Percentiles rank a stretch among this genome's conserved stretches.
phyloP scores from a whole-genome alignment of 768 basidiomycete genomes.

The Hypholoma fasciculare region DNA sequence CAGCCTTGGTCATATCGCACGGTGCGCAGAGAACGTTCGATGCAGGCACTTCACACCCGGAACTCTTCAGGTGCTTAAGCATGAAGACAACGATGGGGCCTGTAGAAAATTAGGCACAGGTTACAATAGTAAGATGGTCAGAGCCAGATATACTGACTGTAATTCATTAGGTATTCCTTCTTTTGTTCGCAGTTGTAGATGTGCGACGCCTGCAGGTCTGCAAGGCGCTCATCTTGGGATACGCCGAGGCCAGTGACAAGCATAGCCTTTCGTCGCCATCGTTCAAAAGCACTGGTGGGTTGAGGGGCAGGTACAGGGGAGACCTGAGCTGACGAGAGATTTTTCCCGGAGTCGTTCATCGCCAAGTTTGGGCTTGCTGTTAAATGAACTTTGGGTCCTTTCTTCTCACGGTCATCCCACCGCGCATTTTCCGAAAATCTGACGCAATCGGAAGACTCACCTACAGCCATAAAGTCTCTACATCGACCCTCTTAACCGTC shows the following conservation, averaged over 20 bases:
- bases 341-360: constrained; percentile 26
- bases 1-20: constrained; percentile 71
- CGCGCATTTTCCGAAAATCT: neutral
- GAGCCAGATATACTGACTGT: constrained; percentile 59
- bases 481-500: too few species aligned
- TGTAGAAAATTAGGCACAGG: constrained; percentile 25
- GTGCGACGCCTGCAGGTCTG: constrained; percentile 35
- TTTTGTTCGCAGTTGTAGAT: constrained; percentile 62
- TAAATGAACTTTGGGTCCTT: constrained; percentile 6
- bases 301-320: constrained; percentile 21
- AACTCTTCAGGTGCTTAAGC: constrained; percentile 82
- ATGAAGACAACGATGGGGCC: constrained; percentile 90
- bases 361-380: constrained; percentile 9
- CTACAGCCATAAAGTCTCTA: too few species aligned
- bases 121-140: neutral
- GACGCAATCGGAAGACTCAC: too few species aligned
- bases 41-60: constrained; percentile 69
- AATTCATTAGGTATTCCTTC: constrained; percentile 66
- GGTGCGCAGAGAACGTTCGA: constrained; percentile 82
- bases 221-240: constrained; percentile 44
- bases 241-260: constrained; percentile 51
- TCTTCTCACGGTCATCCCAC: constrained; percentile 15
- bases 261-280: constrained; percentile 48
- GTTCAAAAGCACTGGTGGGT: constrained; percentile 40
- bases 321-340: constrained; percentile 13